phyloP scores from a whole-genome alignment of 371 early-diverging fungal genomes.

The Mortierella sp. region DNA sequence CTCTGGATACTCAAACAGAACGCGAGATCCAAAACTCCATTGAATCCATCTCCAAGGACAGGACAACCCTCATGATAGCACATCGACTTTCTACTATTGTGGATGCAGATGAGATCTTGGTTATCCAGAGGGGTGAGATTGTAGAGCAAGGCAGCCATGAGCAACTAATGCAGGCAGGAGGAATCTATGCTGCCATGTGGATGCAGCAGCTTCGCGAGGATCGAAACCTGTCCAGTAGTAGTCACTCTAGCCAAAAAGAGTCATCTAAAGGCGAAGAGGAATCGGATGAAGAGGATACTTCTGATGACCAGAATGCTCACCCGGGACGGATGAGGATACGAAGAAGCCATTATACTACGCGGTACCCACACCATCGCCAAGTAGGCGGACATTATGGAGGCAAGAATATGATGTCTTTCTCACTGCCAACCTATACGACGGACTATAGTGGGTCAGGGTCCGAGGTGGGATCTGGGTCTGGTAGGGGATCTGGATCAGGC shows the following conservation, averaged over 20 bases:
- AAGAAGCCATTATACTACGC: conserved; percentile 16
- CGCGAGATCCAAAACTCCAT: conserved; percentile 81
- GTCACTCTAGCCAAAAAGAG: conserved; percentile 52
- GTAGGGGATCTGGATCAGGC: conserved; percentile 16
- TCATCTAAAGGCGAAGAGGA: conserved; percentile 53
- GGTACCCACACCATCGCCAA: conserved; percentile 11
- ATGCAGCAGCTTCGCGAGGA: conserved; percentile 88
- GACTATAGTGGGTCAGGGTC: conserved; percentile 8
- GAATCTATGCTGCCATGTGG: conserved; percentile 91
- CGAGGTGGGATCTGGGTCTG: conserved; percentile 4
- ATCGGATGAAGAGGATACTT: conserved; percentile 36
- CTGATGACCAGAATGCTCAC: conserved; percentile 19
- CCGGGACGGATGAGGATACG: conserved; percentile 30
- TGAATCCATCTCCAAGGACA: conserved; percentile 74
- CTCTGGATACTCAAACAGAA: conserved; percentile 78
- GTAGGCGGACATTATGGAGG: neutral
- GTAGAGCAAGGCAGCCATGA: conserved; percentile 91
- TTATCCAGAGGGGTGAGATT: conserved; percentile 84
- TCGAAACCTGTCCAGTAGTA: conserved; percentile 17
- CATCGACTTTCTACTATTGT: conserved; percentile 91
- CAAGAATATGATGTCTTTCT: conserved; percentile 31
- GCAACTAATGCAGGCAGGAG: conserved; percentile 74
- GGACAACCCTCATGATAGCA: conserved; percentile 96
- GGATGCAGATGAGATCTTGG: conserved; percentile 84
- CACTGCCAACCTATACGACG: conserved; percentile 31